Evolutionary conservation across 2,329 filamentous ascomycete genomes (phyloP).

Genomic region (Penicillium sp.): DNA sequence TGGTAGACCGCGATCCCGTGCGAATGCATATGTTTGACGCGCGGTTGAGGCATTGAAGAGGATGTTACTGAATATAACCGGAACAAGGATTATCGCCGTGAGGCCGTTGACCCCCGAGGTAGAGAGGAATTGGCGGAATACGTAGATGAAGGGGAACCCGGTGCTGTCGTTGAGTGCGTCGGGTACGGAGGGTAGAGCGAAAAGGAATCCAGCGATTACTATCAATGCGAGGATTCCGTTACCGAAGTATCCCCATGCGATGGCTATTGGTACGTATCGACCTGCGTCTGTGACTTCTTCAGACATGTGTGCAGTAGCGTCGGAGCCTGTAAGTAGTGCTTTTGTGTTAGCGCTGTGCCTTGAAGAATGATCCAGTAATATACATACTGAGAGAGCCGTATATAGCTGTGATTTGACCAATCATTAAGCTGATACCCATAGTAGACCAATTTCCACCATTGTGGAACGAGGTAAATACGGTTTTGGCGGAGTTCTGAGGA

Average conservation of each 20-base stretch:
- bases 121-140: conserved; percentile 39
- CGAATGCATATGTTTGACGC: conserved; percentile 45
- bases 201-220: conserved; percentile 46
- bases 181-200: conserved; percentile 34
- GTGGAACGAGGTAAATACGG: conserved; percentile 40
- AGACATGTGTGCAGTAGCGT: conserved; percentile 40
- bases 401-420: conserved; percentile 38
- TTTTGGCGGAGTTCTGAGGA: conserved; percentile 25
- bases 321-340: conserved; percentile 25
- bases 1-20: conserved; percentile 45
- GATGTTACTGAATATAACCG: conserved; percentile 42
- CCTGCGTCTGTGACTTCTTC: conserved; percentile 51
- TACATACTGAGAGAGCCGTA: conserved; percentile 29
- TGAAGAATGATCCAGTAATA: not conserved
- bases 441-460: conserved; percentile 40
- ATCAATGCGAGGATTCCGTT: conserved; percentile 47
- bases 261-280: conserved; percentile 46
- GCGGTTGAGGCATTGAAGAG: conserved; percentile 41
- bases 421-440: conserved; percentile 36
- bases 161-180: conserved; percentile 42
- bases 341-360: not conserved
- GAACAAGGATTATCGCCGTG: conserved; percentile 43
- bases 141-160: conserved; percentile 48
- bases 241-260: conserved; percentile 46
- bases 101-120: conserved; percentile 28